phyloP scores from a whole-genome alignment of 163 green algal genomes.

The Scenedesmus sp. region DNA sequence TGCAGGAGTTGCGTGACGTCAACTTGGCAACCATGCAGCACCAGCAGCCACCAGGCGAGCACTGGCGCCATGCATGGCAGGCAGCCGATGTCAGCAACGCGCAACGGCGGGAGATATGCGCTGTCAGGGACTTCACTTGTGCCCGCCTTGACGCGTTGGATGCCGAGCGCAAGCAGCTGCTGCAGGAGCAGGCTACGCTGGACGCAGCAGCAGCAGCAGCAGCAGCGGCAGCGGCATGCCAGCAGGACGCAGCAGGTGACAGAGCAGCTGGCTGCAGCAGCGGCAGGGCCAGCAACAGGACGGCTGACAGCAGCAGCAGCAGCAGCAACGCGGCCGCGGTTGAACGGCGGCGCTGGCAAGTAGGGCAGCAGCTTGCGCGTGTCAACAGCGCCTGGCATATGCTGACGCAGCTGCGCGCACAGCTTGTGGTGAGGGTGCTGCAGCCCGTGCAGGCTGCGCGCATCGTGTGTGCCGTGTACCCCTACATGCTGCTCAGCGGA shows the following conservation, averaged over 20 bases:
- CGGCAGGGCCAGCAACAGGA: neutral
- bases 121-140: neutral
- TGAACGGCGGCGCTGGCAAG: neutral
- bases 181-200: neutral
- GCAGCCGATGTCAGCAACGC: neutral
- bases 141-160: neutral
- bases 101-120: neutral
- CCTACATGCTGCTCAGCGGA: conserved; percentile 19
- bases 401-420: neutral
- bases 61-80: conserved; percentile 3
- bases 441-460: conserved; percentile 7
- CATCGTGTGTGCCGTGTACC: neutral
- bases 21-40: conserved; percentile 37
- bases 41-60: neutral
- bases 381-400: neutral
- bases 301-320: neutral
- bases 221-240: neutral
- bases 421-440: conserved; percentile 5
- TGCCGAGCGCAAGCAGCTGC: conserved; percentile 8
- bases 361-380: conserved; percentile 6
- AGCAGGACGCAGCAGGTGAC: neutral
- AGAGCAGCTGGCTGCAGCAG: neutral
- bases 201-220: conserved; percentile 18
- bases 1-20: neutral
- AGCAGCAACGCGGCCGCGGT: neutral